A percentile compares a stretch with the other conserved stretches of the same genome.
Conservation (phyloP, 2,329 filamentous ascomycete species). For the Pseudogymnoascus sp. region DNA sequence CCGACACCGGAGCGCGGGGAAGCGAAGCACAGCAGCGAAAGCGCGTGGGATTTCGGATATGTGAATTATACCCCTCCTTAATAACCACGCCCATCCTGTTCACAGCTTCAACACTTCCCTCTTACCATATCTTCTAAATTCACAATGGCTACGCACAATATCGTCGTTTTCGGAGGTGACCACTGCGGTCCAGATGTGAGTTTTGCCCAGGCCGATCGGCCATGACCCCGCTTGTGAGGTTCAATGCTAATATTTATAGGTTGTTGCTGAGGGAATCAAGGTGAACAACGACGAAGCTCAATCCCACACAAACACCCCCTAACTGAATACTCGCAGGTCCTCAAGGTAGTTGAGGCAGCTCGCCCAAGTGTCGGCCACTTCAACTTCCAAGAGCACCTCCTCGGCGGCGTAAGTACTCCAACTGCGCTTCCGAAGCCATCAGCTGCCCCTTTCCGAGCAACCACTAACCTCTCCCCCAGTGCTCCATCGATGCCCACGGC, state of each 20-base stretch:
- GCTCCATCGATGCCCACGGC: conserved; percentile 78
- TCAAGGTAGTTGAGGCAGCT: conserved; percentile 68
- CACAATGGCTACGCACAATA: conserved; percentile 64
- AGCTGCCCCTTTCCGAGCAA: not conserved
- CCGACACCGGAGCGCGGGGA: conserved; percentile 8
- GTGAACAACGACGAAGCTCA: conserved; percentile 37
- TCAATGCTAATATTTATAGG: conserved; percentile 41
- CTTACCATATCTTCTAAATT: not conserved
- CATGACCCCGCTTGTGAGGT: conserved; percentile 3
- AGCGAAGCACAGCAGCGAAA: conserved; percentile 4
- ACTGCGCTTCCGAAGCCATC: conserved; percentile 5
- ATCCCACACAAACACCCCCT: not conserved
- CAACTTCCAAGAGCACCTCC: conserved; percentile 81
- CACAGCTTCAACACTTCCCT: not conserved
- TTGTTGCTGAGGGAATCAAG: conserved; percentile 79
- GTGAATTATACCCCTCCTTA: conserved; percentile 3
- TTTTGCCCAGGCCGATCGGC: conserved; percentile 14
- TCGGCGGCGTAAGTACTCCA: conserved; percentile 71
- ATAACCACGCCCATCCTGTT: not conserved
- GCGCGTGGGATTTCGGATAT: conserved; percentile 3
- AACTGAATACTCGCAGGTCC: conserved; percentile 47
- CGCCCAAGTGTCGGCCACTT: conserved; percentile 67
- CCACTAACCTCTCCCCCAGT: conserved; percentile 41
- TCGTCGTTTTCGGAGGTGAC: conserved; percentile 77
- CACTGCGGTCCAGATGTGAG: conserved; percentile 79